Base-by-base conservation (phyloP, 2,329 filamentous ascomycete genomes). In the Xenosphaeropsis pyriputrescens region DNA sequence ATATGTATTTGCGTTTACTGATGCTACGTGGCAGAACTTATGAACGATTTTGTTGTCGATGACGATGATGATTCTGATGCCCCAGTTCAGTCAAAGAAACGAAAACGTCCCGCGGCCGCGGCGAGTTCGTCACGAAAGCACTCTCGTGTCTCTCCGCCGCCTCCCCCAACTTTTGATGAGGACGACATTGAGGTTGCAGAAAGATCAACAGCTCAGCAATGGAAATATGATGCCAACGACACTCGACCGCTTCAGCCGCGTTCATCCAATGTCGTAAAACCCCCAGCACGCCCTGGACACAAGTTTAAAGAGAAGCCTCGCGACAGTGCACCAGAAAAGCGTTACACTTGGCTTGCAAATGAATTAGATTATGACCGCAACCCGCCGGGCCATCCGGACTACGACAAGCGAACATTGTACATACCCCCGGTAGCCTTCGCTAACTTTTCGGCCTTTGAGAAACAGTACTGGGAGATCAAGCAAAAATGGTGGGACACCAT, bases 391-490 rank as follows among this genome's bases (percentile, higher is more conserved):
- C 76, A 95, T 56, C 80, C 88, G 0, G 89, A 98, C 40, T 94
- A 89, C 50, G 88, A 98, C 50, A 85, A 85, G 7, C 72, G 85
- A 15, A 93, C 86, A 0, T 70, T 98, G n/a, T 94, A 79, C 57
- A 81, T 98, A 26, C 91, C 91, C 1, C 82, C 85, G 0, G 54
- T 67, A 26, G 85, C 85, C 0, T 93, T 79, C 77, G 62, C 63
- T 19, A 79, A 82, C 18, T 95, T 98, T 55, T 93, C 88, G 0
- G 74, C 89, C 0, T 98, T 98, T 46, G 91, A 98, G 60, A 93
- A 86, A 57, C 91, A 98, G 55, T 98, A 98, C 57, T 98, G 91
- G 91, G 85, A 93, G 52, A 96, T 98, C 58, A 98, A 98, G 63
- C 83, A 88, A 57, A 95, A 95, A 50, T 84, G 93, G 47, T 96